A percentile compares a stretch with the other conserved stretches of the same genome.
Evolutionary conservation across 164 flowering plant genomes (phyloP).

Genomic region (Echeveria elegans): DNA sequence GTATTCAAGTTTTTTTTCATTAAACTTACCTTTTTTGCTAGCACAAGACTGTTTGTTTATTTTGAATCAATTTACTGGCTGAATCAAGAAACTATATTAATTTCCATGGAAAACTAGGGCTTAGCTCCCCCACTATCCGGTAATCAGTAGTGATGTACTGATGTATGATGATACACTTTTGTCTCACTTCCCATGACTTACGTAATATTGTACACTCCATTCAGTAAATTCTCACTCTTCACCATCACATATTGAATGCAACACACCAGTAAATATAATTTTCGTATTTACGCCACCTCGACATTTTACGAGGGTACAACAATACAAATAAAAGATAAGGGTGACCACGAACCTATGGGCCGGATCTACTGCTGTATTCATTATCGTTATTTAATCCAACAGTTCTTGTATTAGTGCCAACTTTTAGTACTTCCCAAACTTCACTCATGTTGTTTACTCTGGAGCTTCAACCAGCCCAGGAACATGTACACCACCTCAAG

Average conservation of each 20-base stretch:
- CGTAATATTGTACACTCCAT: slow-evolving; percentile 87
- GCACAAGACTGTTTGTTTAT: too few species aligned
- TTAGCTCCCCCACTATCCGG: too few species aligned
- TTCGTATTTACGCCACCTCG: slow-evolving; percentile 12
- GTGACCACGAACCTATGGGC: slow-evolving; percentile 63
- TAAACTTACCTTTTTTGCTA: too few species aligned
- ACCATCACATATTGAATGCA: slow-evolving; percentile 97
- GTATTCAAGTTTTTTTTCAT: too few species aligned
- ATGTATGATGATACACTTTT: too few species aligned
- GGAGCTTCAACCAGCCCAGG: slow-evolving; percentile 87
- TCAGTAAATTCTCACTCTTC: slow-evolving; percentile 76
- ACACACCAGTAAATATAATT: slow-evolving; percentile 14
- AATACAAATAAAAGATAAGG: not conserved
- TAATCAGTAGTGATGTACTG: too few species aligned
- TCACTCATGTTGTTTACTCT: slow-evolving; percentile 67
- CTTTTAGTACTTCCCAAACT: slow-evolving; percentile 87
- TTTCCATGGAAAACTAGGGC: too few species aligned
- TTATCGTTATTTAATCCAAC: slow-evolving; percentile 84
- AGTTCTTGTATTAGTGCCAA: slow-evolving; percentile 88
- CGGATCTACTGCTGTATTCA: slow-evolving; percentile 96
- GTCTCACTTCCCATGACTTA: too few species aligned
- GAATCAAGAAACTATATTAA: too few species aligned
- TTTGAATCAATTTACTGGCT: too few species aligned
- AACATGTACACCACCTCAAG: slow-evolving; percentile 82
- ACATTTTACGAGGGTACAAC: not conserved